phyloP scores from a whole-genome alignment of 495 filamentous ascomycete genomes.

The Xylaria acuta region DNA sequence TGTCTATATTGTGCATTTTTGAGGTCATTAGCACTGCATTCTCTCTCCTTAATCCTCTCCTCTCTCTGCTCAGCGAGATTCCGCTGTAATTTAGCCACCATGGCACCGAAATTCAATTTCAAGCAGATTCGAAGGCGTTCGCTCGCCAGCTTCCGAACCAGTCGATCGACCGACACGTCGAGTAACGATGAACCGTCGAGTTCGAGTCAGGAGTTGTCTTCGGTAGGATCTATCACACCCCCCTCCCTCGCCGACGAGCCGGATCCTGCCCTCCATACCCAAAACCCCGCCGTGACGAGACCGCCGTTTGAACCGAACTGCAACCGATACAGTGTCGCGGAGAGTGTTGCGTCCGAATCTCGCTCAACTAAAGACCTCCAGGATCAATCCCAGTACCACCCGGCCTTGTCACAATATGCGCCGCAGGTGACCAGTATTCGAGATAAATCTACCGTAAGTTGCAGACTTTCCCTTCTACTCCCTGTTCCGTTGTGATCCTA shows the following conservation, averaged over 20 bases:
- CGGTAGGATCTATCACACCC: slow-evolving; percentile 53
- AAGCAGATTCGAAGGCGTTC: slow-evolving; percentile 78
- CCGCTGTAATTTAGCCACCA: slow-evolving; percentile 31
- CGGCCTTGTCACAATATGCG: slow-evolving; percentile 72
- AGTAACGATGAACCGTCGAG: slow-evolving; percentile 56
- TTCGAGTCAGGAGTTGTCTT: slow-evolving; percentile 50
- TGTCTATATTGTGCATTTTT: neutral
- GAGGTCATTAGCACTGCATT: neutral
- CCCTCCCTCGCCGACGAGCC: slow-evolving; percentile 52
- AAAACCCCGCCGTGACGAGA: slow-evolving; percentile 53
- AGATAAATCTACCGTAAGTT: slow-evolving; percentile 80
- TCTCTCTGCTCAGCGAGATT: slow-evolving; percentile 3
- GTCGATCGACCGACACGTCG: slow-evolving; percentile 60
- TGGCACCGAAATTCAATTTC: slow-evolving; percentile 67
- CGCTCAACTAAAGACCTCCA: slow-evolving; percentile 26
- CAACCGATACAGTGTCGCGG: slow-evolving; percentile 57
- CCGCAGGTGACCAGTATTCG: slow-evolving; percentile 76
- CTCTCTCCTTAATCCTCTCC: neutral
- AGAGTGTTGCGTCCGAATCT: slow-evolving; percentile 32
- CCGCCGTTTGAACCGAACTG: slow-evolving; percentile 52
- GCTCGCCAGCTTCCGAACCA: slow-evolving; percentile 67
- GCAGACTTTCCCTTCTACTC: slow-evolving; percentile 12
- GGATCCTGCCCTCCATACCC: slow-evolving; percentile 56
- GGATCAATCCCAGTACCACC: slow-evolving; percentile 8
- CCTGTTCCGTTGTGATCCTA: slow-evolving; percentile 2